phyloP scores from a whole-genome alignment of 2,329 filamentous ascomycete species.

The Talaromyces sp. region DNA sequence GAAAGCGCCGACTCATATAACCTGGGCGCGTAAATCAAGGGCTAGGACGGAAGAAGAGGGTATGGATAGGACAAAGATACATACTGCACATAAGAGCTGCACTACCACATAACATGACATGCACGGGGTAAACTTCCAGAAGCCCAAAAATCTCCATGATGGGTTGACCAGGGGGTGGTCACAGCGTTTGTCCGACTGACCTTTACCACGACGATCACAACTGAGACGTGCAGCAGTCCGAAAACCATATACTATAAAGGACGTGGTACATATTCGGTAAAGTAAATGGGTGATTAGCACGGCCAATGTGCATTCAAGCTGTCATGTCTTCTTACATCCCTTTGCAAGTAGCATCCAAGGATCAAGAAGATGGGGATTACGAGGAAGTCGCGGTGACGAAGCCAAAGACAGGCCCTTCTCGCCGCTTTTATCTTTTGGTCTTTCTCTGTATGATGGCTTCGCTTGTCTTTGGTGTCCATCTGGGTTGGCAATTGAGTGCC shows the following conservation, averaged over 20 bases:
- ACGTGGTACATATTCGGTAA: neutral
- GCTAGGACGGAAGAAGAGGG: neutral
- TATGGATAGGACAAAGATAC: neutral
- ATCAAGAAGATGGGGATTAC: neutral
- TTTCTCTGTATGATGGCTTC: neutral
- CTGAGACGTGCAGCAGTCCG: neutral
- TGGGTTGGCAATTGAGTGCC: constrained; percentile 5
- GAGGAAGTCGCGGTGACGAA: neutral
- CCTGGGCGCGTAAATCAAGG: neutral
- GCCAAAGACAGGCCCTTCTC: neutral
- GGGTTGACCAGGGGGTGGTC: neutral
- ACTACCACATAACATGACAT: neutral
- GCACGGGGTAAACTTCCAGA: neutral
- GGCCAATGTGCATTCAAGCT: neutral
- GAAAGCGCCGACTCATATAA: neutral
- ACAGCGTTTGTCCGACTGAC: neutral
- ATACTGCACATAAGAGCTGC: neutral
- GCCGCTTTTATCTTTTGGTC: neutral
- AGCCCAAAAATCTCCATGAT: neutral
- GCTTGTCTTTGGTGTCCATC: neutral
- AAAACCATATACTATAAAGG: neutral
- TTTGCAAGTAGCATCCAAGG: neutral
- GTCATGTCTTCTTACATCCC: neutral
- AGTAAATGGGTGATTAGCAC: neutral
- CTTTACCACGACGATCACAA: neutral